These are phyloP conservation scores for Pyronema omphalodes DNA, from an alignment of 495 filamentous ascomycete genomes.

Conservation along the genomic window DNA sequence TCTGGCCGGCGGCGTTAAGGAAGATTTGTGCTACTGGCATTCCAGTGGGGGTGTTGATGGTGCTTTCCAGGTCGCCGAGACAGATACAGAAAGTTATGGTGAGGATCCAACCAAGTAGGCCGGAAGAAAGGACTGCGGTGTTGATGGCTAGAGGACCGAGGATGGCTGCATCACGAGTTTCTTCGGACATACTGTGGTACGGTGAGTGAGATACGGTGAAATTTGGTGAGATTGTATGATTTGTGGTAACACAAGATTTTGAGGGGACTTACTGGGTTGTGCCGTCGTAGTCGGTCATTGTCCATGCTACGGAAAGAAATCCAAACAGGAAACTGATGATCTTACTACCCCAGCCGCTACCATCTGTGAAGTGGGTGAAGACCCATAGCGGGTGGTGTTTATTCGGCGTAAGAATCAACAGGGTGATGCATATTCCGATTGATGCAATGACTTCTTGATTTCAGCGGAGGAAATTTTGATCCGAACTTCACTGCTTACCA, in stretches of 20 bases:
- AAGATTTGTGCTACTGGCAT: conserved; percentile 55
- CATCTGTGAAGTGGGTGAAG: conserved; percentile 42
- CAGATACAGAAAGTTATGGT: conserved; percentile 55
- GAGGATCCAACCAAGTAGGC: conserved; percentile 43
- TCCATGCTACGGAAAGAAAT: conserved; percentile 57
- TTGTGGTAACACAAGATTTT: neutral
- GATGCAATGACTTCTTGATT: conserved; percentile 32
- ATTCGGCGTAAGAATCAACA: conserved; percentile 43
- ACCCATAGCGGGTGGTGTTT: conserved; percentile 47
- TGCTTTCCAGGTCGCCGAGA: conserved; percentile 42
- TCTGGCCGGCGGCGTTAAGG: conserved; percentile 44
- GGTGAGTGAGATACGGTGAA: neutral
- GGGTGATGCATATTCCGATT: conserved; percentile 42
- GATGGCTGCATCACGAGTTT: conserved; percentile 51
- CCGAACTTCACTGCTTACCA: conserved; percentile 30
- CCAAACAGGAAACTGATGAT: conserved; percentile 47
- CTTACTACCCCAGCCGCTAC: conserved; percentile 48
- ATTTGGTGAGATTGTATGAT: neutral
- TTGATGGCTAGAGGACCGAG: conserved; percentile 47
- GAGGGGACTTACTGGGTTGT: conserved; percentile 41
- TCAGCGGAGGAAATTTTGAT: neutral
- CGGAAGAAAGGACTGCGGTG: conserved; percentile 46
- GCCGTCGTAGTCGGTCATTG: conserved; percentile 60
- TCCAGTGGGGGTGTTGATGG: conserved; percentile 43
- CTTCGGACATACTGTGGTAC: conserved; percentile 45